Evolutionary conservation across 768 basidiomycete genomes (phyloP).

Genomic region (Mycena amicta): DNA sequence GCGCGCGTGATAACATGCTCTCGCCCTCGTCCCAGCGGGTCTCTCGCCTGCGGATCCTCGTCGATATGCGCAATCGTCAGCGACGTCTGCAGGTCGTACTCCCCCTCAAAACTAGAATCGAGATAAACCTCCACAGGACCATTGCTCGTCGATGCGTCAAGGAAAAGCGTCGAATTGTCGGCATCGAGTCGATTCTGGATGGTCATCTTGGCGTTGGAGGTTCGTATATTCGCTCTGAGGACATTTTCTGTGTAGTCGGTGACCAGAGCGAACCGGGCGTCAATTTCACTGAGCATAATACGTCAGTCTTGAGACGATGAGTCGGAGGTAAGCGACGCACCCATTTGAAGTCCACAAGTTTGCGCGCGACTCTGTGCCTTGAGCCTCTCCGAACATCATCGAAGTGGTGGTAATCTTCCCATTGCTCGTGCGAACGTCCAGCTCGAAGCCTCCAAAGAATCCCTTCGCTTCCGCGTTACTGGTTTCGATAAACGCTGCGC

Average conservation of each 20-base stretch:
- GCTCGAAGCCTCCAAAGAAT: conserved; percentile 4
- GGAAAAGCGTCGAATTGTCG: conserved; percentile 1
- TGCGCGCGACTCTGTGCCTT: conserved; percentile 6
- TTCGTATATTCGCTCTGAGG: not conserved
- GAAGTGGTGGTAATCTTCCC: not conserved
- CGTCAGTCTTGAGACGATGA: not conserved
- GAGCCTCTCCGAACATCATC: conserved; percentile 6
- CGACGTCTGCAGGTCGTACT: conserved; percentile 13
- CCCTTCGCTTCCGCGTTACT: conserved; percentile 6
- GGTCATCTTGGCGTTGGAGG: conserved; percentile 1
- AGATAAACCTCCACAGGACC: not conserved
- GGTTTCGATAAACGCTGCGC: conserved; percentile 8
- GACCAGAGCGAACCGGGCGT: not conserved
- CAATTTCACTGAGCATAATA: conserved; percentile 13
- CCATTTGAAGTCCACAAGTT: conserved; percentile 14
- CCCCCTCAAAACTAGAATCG: conserved; percentile 5
- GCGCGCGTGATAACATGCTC: not conserved
- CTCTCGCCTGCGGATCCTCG: not conserved
- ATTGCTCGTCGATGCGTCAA: conserved; percentile 12
- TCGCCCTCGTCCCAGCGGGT: conserved; percentile 4
- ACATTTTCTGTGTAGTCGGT: not conserved
- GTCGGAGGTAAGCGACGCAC: not conserved
- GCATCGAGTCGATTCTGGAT: not conserved
- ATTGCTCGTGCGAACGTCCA: conserved; percentile 5
- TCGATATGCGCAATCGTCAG: not conserved